phyloP scores from a whole-genome alignment of 1,139 yeast species.

The Meyerozyma elateridarum region DNA sequence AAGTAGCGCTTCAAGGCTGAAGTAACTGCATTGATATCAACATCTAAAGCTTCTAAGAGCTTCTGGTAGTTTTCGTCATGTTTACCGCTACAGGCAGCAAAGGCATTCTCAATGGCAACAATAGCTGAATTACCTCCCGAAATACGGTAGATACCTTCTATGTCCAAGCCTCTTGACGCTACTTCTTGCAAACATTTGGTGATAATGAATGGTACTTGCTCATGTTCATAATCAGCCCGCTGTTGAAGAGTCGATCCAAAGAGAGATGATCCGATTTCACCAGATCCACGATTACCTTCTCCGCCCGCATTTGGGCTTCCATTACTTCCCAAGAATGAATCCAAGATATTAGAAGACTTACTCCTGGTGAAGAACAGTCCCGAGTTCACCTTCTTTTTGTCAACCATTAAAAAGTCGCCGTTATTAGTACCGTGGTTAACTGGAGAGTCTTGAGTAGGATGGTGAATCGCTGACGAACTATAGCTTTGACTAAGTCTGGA shows the following conservation, averaged over 20 bases:
- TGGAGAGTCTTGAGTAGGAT: no score
- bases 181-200: conserved; percentile 74
- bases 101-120: conserved; percentile 48
- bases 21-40: conserved; percentile 84
- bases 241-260: conserved; percentile 51
- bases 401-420: conserved; percentile 1
- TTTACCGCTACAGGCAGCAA: conserved; percentile 26
- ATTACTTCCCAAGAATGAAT: conserved; percentile 29
- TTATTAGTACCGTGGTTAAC: not conserved
- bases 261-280: conserved; percentile 23
- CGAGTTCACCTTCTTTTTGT: conserved; percentile 8
- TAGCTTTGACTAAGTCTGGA: conserved; percentile 1
- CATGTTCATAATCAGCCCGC: conserved; percentile 57
- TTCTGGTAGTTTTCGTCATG: conserved; percentile 38
- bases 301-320: conserved; percentile 11
- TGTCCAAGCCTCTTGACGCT: conserved; percentile 64
- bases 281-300: conserved; percentile 9
- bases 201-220: conserved; percentile 64
- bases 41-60: conserved; percentile 45
- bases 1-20: conserved; percentile 83
- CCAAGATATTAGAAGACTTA: conserved; percentile 45
- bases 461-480: not conserved
- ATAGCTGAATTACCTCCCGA: conserved; percentile 85
- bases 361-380: conserved; percentile 34
- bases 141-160: conserved; percentile 88